A percentile compares a stretch with the other conserved stretches of the same genome.
phyloP scores from a whole-genome alignment of 2,329 filamentous ascomycete species.

The Microcyclosporella mali region DNA sequence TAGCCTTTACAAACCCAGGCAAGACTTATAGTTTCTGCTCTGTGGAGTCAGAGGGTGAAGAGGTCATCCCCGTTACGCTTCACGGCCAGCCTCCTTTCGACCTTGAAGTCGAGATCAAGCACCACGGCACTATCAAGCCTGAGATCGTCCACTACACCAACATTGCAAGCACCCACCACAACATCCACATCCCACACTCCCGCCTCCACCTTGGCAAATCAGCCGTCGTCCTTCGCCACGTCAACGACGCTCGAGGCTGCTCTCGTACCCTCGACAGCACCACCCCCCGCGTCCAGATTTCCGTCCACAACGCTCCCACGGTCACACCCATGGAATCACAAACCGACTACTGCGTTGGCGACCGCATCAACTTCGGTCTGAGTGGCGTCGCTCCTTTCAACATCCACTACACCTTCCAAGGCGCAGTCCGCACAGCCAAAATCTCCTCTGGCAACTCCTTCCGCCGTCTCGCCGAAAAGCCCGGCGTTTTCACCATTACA shows the following conservation, averaged over 20 bases:
- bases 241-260: conserved; percentile 82
- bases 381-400: conserved; percentile 89
- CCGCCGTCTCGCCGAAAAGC: conserved; percentile 84
- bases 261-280: conserved; percentile 63
- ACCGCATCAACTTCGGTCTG: conserved; percentile 85
- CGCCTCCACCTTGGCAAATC: conserved; percentile 85
- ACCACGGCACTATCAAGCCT: conserved; percentile 71
- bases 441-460: conserved; percentile 75
- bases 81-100: conserved; percentile 82
- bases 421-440: conserved; percentile 64
- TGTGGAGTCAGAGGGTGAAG: conserved; percentile 68
- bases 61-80: conserved; percentile 79
- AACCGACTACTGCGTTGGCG: conserved; percentile 88
- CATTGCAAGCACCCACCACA: conserved; percentile 67
- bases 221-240: conserved; percentile 79
- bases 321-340: conserved; percentile 82
- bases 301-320: conserved; percentile 86
- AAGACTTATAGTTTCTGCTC: conserved; percentile 95
- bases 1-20: conserved; percentile 74
- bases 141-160: conserved; percentile 77
- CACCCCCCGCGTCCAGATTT: conserved; percentile 75
- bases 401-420: conserved; percentile 84
- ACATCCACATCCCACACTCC: conserved; percentile 76
- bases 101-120: conserved; percentile 87
- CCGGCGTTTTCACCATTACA: conserved; percentile 82